Evolutionary conservation across 345 rosid genomes (phyloP), one percentile per base, ranked within the genome.

Genomic region (Zanthoxylum bungeanum): DNA sequence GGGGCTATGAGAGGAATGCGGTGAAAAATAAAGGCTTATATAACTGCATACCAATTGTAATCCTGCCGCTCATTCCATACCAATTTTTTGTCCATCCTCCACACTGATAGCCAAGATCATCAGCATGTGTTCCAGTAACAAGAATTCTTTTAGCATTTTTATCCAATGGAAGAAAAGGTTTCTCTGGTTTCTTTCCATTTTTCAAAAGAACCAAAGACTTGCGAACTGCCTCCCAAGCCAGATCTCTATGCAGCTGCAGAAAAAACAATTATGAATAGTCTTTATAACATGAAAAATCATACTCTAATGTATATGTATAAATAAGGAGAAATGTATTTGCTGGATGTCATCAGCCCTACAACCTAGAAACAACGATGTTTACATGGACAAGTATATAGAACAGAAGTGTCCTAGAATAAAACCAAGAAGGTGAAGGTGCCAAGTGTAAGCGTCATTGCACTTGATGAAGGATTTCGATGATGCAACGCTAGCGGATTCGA

Each of bases 11-110:
- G n/a, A n/a, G n/a, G n/a, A n/a, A n/a, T n/a, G n/a, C n/a, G n/a
- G 49, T 37, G 49, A 40, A 25, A 10, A n/a, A 16, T 14, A 68
- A 9, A 57, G 28, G 9, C 39, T 46, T 14, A n/a, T n/a, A n/a
- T n/a, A n/a, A n/a, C n/a, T n/a, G n/a, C n/a, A n/a, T n/a, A 93
- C 97, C 97, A 12, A 86, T 82, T n/a, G 94, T 93, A 77, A 93
- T 88, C 69, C 86, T 84, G 76, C 98, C 98, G 7, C 91, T 85
- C 67, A 46, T 3, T 71, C 98, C 98, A 14, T 66, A 72, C 94
- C 91, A 84, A 60, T 80, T 71, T 68, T 53, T 81, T n/a, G 97
- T 90, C 98, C 98, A 91, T 22, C 97, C 98, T 68, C 98, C 98
- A 34, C 96, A 91, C 67, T 91, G 97, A 77, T 79, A 91, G 25